Evolutionary conservation across 257 asterid genomes (phyloP).

Genomic region (Gynochthodes officinalis): DNA sequence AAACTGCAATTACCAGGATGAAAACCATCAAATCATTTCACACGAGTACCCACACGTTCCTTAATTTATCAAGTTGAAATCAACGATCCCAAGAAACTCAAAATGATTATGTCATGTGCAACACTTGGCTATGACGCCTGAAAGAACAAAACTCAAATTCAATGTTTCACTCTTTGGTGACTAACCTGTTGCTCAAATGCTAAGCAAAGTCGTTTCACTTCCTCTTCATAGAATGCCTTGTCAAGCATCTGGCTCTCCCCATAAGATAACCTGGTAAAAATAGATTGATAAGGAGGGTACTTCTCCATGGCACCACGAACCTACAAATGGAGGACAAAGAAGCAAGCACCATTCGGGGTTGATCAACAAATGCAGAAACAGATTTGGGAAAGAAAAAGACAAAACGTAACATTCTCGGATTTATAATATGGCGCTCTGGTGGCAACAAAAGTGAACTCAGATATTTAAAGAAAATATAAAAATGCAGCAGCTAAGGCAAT

Average conservation of each 20-base stretch:
- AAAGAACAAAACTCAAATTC: neutral
- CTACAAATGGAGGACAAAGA: conserved; percentile 34
- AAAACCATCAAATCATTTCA: neutral
- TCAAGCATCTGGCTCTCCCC: conserved; percentile 99
- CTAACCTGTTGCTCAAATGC: conserved; percentile 95
- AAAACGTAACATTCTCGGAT: neutral
- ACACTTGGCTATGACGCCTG: neutral
- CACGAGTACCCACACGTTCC: neutral
- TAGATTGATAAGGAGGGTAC: conserved; percentile 85
- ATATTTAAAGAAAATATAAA: neutral
- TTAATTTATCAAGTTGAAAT: neutral
- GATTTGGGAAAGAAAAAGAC: neutral
- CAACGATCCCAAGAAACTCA: neutral
- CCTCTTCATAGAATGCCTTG: conserved; percentile 97
- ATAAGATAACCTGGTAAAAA: conserved; percentile 71
- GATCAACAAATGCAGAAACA: neutral
- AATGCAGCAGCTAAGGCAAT: neutral
- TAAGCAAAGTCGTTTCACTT: conserved; percentile 90
- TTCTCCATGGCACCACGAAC: conserved; percentile 89
- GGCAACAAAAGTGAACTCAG: no score
- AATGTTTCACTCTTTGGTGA: conserved; percentile 11
- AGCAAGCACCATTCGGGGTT: conserved; percentile 5
- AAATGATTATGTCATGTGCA: neutral
- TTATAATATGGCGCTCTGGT: neutral
- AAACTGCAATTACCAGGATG: conserved; percentile 52